Evolutionary conservation across 2,329 filamentous ascomycete genomes (phyloP).

Genomic region (Aureobasidium sp.): DNA sequence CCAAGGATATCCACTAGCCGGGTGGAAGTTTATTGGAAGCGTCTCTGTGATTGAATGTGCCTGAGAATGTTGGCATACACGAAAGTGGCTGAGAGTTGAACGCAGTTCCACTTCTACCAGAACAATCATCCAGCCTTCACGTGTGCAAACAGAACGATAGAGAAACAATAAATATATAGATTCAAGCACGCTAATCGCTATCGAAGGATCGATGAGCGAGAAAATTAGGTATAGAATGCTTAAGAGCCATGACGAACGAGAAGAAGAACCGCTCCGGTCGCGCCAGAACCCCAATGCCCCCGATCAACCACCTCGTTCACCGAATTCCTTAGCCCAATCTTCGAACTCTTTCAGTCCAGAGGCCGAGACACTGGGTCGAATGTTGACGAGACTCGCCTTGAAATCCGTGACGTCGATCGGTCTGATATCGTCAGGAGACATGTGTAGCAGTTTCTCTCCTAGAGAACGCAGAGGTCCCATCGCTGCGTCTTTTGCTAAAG

Average conservation of each 20-base stretch:
- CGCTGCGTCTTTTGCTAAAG: slow-evolving; percentile 91
- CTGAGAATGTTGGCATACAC: too few species aligned
- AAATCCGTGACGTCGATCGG: slow-evolving; percentile 81
- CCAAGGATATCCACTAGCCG: background rate
- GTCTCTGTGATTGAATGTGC: too few species aligned
- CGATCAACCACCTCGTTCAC: slow-evolving; percentile 64
- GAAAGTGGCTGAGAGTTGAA: too few species aligned
- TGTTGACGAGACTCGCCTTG: slow-evolving; percentile 69
- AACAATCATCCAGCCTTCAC: too few species aligned
- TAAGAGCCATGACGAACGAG: background rate
- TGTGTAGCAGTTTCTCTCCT: slow-evolving; percentile 80
- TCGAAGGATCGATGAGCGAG: background rate
- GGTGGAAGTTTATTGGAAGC: background rate
- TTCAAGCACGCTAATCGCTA: background rate
- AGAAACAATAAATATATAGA: background rate
- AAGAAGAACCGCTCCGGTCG: background rate
- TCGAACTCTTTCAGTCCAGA: slow-evolving; percentile 82
- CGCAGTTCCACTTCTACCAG: too few species aligned
- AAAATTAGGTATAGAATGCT: background rate
- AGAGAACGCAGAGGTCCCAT: slow-evolving; percentile 91
- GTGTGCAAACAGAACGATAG: background rate
- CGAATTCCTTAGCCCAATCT: slow-evolving; percentile 89
- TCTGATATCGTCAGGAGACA: slow-evolving; percentile 89
- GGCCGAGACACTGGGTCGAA: slow-evolving; percentile 82
- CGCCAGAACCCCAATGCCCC: background rate